Percentiles rank a stretch among this genome's conserved stretches.
phyloP scores from a whole-genome alignment of 495 filamentous ascomycete species.

The Neurospora discreta region DNA sequence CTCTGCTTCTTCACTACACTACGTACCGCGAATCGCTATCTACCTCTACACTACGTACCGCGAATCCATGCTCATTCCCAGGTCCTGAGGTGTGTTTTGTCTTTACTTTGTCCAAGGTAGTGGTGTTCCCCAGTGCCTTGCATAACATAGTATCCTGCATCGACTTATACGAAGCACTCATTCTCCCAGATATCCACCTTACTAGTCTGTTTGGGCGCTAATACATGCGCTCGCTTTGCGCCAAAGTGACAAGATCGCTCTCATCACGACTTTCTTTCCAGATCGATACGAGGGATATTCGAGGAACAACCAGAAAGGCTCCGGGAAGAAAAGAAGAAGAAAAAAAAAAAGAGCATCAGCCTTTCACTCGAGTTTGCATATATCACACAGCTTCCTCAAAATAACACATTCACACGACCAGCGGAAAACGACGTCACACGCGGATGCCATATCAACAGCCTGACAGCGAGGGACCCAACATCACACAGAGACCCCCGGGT shows the following conservation, averaged over 20 bases:
- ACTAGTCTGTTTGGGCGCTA: not conserved
- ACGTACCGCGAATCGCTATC: not conserved
- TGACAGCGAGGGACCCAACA: not conserved
- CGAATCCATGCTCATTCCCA: not conserved
- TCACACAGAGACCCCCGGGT: not conserved
- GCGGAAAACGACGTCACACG: not conserved
- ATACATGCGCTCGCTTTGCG: not conserved
- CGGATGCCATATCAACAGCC: not conserved
- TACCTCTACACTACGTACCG: not conserved
- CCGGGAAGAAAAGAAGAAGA: not conserved
- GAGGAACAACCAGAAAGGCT: not conserved
- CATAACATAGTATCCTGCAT: not conserved
- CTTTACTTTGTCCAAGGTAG: not conserved
- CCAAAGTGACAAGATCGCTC: not conserved
- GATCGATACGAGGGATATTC: not conserved
- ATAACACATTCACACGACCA: not conserved
- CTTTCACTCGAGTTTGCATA: not conserved
- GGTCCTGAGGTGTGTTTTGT: not conserved
- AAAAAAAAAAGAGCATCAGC: not conserved
- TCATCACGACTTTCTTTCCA: not conserved
- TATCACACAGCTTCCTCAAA: not conserved
- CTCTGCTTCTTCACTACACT: not conserved
- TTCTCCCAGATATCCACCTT: not conserved
- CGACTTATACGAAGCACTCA: not conserved
- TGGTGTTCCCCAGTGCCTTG: not conserved